Evolutionary conservation across 108 stramenopile genomes (phyloP), one percentile per base, ranked within the genome.

Genomic region (Conticribra guillardii): DNA sequence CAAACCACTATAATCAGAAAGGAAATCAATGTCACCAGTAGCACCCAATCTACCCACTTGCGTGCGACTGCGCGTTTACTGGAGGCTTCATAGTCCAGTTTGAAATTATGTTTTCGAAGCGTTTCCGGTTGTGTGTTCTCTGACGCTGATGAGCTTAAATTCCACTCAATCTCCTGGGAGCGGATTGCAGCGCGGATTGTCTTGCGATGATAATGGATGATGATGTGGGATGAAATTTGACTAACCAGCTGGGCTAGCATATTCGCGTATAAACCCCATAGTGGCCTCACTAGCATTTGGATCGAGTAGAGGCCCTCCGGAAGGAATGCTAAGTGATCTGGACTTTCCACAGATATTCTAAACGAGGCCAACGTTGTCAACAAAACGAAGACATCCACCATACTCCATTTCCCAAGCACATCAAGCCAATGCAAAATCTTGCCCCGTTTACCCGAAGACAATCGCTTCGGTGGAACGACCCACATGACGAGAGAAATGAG

Each of bases 251-350:
- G 89, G 1, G 92, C 92, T 31, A 87, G 76, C 88, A 93, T 79
- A 67, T 90, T 90, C 0, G 92, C 87, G 70, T 90, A 93, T 2
- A 93, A 57, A 17, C 92, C 92, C 92, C 92, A 93, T 9, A 85
- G 63, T 17, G 92, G 92, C 26, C 90, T 71, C 0, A 93, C 88
- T 56, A 90, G 53, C 63, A 93, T 70, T 15, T 90, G 74, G 19
- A 93, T 60, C 5, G 82, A 68, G 72, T 91, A 91, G 54, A 94
- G 79, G 45, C 82, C 67, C 8, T 82, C 76, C 8, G 88, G 89
- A 2, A 94, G 61, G 68, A 88, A 93, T 8, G 63, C 63, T 1
- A 85, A 62, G 28, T 76, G 41, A 27, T 82, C 67, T 0, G 92
- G 92, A 47, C 87, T 88, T 57, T 84, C 73, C 24, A 93, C 71